These are phyloP conservation scores for Parasarocladium wereldwijsianum DNA, from an alignment of 2,329 filamentous ascomycete genomes.

Conservation along the genomic window DNA sequence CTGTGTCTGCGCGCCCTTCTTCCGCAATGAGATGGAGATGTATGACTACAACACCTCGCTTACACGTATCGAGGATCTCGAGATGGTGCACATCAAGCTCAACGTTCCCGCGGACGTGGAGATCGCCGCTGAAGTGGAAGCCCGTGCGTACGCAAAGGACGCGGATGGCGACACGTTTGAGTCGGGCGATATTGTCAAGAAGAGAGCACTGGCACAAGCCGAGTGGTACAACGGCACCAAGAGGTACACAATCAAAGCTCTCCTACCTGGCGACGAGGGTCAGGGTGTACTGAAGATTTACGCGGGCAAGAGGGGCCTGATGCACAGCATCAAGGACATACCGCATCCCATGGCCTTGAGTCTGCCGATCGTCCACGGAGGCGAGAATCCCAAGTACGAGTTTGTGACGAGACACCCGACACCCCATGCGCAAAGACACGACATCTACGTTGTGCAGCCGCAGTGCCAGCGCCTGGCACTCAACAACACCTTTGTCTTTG, in stretches of 20 bases:
- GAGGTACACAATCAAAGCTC: constrained; percentile 82
- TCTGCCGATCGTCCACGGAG: constrained; percentile 78
- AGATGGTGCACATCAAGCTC: constrained; percentile 83
- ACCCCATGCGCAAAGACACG: constrained; percentile 91
- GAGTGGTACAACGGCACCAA: constrained; percentile 84
- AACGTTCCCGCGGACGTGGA: constrained; percentile 82
- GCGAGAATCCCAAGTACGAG: constrained; percentile 86
- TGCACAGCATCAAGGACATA: constrained; percentile 96
- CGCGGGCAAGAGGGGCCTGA: constrained; percentile 83
- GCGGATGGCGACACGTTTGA: constrained; percentile 87
- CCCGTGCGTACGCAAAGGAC: constrained; percentile 65
- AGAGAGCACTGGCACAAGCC: constrained; percentile 76
- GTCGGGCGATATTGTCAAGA: constrained; percentile 72
- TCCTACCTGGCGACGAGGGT: constrained; percentile 84
- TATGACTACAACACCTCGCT: constrained; percentile 83
- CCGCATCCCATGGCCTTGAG: constrained; percentile 82
- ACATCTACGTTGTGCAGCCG: constrained; percentile 91
- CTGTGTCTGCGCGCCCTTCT: constrained; percentile 74
- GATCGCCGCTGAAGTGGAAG: constrained; percentile 82
- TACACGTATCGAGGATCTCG: constrained; percentile 74
- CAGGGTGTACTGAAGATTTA: constrained; percentile 81
- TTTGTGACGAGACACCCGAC: constrained; percentile 90
- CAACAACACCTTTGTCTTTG: constrained; percentile 97
- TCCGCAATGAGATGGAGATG: constrained; percentile 67
- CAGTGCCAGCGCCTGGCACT: constrained; percentile 78